Conservation (phyloP, 2,329 filamentous ascomycete species). For the Calonectria montana region DNA sequence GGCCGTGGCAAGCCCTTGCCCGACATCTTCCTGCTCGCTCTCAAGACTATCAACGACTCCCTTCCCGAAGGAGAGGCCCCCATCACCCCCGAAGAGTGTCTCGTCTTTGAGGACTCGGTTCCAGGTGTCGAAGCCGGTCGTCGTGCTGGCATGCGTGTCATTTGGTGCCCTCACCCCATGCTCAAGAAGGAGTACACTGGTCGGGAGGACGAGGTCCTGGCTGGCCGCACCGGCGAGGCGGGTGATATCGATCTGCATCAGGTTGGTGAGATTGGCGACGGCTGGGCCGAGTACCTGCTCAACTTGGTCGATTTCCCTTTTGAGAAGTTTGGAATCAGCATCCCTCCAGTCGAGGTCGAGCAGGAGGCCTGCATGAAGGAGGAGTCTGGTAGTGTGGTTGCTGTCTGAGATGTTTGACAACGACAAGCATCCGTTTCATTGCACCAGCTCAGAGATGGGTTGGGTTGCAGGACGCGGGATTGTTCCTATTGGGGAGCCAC, state of each 20-base stretch:
- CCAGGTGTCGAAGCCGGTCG: conserved; percentile 92
- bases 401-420: conserved; percentile 25
- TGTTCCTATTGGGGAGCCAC: conserved; percentile 2
- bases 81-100: conserved; percentile 85
- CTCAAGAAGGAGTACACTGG: conserved; percentile 81
- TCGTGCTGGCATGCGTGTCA: conserved; percentile 91
- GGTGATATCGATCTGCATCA: conserved; percentile 65
- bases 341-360: conserved; percentile 57
- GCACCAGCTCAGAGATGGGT: not conserved
- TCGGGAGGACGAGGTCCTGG: conserved; percentile 83
- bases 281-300: conserved; percentile 68
- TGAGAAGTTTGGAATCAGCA: conserved; percentile 67
- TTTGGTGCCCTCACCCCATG: conserved; percentile 90
- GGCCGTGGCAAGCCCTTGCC: conserved; percentile 95
- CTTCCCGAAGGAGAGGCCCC: conserved; percentile 70
- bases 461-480: not conserved
- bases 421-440: conserved; percentile 9
- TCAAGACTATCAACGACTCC: conserved; percentile 84
- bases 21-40: conserved; percentile 91
- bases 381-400: conserved; percentile 21
- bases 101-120: conserved; percentile 97
- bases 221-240: conserved; percentile 80
- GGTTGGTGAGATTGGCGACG: conserved; percentile 68
- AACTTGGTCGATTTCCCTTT: conserved; percentile 68
- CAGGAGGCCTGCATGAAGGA: conserved; percentile 56